phyloP scores from a whole-genome alignment of 495 filamentous ascomycete species.

The Daldinia grandis region DNA sequence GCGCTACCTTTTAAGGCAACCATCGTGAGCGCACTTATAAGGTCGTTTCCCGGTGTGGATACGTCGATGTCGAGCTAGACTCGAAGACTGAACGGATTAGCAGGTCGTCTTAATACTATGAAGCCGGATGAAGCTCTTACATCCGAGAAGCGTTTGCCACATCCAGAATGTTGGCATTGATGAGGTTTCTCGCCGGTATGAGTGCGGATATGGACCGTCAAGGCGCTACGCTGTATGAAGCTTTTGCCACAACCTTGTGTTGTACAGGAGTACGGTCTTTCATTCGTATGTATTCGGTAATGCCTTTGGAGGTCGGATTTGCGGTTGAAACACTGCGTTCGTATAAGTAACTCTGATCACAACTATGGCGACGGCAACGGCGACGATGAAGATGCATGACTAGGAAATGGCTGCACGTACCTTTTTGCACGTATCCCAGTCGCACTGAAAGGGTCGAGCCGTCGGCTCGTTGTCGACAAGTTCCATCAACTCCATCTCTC shows the following conservation, averaged over 20 bases:
- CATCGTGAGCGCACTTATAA: conserved; percentile 79
- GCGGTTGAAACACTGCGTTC: conserved; percentile 82
- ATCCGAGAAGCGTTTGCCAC: conserved; percentile 86
- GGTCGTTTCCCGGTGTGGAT: conserved; percentile 88
- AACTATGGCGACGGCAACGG: background rate
- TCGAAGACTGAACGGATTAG: conserved; percentile 76
- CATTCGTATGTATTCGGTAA: conserved; percentile 90
- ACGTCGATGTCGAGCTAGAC: conserved; percentile 83
- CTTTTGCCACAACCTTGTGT: conserved; percentile 79
- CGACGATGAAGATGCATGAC: background rate
- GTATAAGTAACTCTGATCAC: conserved; percentile 37
- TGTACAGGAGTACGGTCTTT: conserved; percentile 80
- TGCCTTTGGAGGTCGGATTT: conserved; percentile 91
- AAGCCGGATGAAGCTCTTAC: conserved; percentile 57
- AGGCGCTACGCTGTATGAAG: conserved; percentile 88
- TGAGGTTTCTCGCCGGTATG: conserved; percentile 93
- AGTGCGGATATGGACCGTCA: conserved; percentile 86
- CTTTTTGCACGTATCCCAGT: conserved; percentile 62
- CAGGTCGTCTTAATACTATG: conserved; percentile 15
- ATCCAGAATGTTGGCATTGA: conserved; percentile 79
- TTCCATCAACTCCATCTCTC: conserved; percentile 63
- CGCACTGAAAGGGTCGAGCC: conserved; percentile 62
- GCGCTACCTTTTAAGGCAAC: conserved; percentile 81
- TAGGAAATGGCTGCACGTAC: conserved; percentile 45
- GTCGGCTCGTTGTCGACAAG: conserved; percentile 62